Evolutionary conservation across 2,329 filamentous ascomycete species (phyloP).

Genomic region (Tolypocladium ophioglossoides): DNA sequence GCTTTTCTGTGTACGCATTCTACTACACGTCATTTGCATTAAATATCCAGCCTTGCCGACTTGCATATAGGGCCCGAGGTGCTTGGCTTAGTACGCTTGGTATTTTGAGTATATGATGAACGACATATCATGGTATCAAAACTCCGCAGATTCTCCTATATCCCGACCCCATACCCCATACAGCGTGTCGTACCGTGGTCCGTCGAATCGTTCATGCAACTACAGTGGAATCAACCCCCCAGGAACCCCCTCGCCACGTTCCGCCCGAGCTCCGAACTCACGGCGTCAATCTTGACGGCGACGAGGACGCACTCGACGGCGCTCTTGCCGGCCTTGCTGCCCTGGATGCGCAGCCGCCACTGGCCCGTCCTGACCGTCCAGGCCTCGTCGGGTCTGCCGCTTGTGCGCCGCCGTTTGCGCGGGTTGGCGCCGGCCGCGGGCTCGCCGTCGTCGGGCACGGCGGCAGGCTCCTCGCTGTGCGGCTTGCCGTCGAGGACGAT

Average conservation of each 20-base stretch:
- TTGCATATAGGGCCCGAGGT: background rate
- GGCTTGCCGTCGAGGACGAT: slow-evolving; percentile 48
- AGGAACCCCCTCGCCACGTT: slow-evolving; percentile 60
- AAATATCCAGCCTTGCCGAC: background rate
- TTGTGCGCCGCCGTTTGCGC: slow-evolving; percentile 35
- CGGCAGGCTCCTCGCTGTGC: slow-evolving; percentile 19
- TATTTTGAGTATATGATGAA: background rate
- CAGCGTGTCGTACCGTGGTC: background rate
- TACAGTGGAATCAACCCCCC: slow-evolving; percentile 6
- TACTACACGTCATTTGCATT: background rate
- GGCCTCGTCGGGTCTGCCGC: slow-evolving; percentile 24
- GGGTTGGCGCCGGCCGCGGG: slow-evolving; percentile 18
- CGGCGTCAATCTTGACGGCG: slow-evolving; percentile 66
- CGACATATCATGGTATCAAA: background rate
- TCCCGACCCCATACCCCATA: background rate
- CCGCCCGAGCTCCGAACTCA: slow-evolving; percentile 52
- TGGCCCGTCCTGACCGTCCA: slow-evolving; percentile 61
- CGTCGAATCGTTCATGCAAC: background rate
- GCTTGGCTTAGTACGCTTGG: background rate
- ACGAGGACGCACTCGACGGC: slow-evolving; percentile 61
- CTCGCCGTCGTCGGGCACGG: slow-evolving; percentile 13
- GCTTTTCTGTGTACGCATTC: background rate
- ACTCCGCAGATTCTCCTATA: background rate
- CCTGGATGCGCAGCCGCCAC: slow-evolving; percentile 60
- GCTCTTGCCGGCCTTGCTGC: slow-evolving; percentile 34